Evolutionary conservation across 2,329 filamentous ascomycete genomes (phyloP).

Genomic region (Monilinia laxa): DNA sequence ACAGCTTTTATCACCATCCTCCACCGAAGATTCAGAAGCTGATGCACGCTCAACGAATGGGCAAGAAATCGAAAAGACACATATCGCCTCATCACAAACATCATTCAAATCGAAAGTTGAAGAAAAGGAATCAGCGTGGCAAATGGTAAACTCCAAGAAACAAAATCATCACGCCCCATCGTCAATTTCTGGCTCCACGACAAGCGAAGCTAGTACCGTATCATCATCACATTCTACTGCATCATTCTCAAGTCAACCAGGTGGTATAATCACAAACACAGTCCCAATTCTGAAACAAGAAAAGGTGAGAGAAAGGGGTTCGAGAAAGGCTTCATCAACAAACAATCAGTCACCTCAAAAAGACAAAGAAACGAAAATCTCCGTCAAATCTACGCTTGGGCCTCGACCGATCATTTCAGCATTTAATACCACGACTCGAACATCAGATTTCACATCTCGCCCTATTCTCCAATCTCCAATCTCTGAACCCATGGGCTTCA

Average conservation of each 20-base stretch:
- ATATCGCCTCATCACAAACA: conserved; percentile 11
- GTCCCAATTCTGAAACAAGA: neutral
- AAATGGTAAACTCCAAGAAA: conserved; percentile 31
- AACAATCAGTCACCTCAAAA: neutral
- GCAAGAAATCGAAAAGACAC: neutral
- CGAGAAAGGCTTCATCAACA: conserved; percentile 2
- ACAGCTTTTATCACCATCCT: conserved; percentile 31
- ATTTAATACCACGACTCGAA: conserved; percentile 1
- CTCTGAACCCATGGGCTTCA: no score
- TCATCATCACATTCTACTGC: conserved; percentile 29
- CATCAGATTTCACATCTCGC: neutral
- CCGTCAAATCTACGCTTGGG: neutral
- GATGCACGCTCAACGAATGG: conserved; percentile 12
- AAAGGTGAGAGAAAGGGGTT: neutral
- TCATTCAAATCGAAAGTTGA: conserved; percentile 30
- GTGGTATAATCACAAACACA: neutral
- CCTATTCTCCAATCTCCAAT: no score
- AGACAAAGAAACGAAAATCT: conserved; percentile 1
- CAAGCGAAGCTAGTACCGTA: conserved; percentile 23
- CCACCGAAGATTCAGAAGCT: conserved; percentile 24
- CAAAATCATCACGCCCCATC: conserved; percentile 19
- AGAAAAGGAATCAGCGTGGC: conserved; percentile 32
- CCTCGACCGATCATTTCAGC: conserved; percentile 19
- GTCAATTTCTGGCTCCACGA: conserved; percentile 26
- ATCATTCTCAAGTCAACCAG: conserved; percentile 14